Evolutionary conservation across 2,329 filamentous ascomycete genomes (phyloP), one percentile per base, ranked within the genome.

Genomic region (Colletotrichum liaoningense): DNA sequence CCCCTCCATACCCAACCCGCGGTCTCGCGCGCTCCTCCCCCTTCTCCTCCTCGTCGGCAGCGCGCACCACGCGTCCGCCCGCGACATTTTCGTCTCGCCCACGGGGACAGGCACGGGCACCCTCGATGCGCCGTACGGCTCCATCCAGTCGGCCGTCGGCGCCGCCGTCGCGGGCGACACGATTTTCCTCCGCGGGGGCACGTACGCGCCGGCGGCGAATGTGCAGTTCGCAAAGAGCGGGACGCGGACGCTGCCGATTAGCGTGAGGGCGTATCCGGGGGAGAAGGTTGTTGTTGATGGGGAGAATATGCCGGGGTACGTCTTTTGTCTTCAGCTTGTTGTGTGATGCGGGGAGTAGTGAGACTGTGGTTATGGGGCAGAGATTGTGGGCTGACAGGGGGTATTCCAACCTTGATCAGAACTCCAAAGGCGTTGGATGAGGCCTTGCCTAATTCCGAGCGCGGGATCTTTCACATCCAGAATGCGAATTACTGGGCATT

Each of bases 381-480:
- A 14, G 7, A 7, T 26, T 19, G 11, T 24, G 28, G 14, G 8
- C 33, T 62, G 14, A 35, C 14, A 16, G 38, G 38, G 38, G 5
- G 5, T 3, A 14, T 42, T 16, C 38, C 5, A 5, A 42, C 19
- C 8, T 19, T 6, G 1, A 52, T 14, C 28, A 77, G 83, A 35
- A 85, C 85, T 1, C 85, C 85, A 1, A 81, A 82, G 11, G 81
- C 76, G 1, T 74, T 87, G 5, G 82, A 79, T 42, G 82, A 80
- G 28, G 78, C 78, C 7, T 76, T 87, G 16, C 81, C 83, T 0
- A 82, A 81, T 66, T 68, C 77, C 9, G 83, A 86, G 67, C 80
- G 85, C 49, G 85, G 85, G 19, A 83, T 86, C 38, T 80, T 87
- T 33, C 85, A 87, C 73, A 83, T 87, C 60, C 79, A 86, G 78